Percentiles rank a stretch among this genome's conserved stretches.
These are phyloP conservation scores for Tricholoma bakamatsutake DNA, from an alignment of 768 basidiomycete species.

Conservation along the genomic window DNA sequence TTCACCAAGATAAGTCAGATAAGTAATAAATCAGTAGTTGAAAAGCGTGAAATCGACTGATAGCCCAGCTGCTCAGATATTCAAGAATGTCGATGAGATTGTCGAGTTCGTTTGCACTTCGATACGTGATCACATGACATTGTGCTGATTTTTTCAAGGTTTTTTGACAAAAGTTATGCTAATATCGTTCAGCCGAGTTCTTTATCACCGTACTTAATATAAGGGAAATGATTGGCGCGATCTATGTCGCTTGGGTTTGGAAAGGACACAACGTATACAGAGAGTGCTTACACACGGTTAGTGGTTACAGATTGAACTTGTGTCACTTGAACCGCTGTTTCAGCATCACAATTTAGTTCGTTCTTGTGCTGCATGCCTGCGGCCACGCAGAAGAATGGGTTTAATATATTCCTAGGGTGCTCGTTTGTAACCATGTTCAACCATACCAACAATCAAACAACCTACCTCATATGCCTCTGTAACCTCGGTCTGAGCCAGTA, in stretches of 20 bases:
- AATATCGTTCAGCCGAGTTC: too few species aligned
- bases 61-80: neutral
- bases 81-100: neutral
- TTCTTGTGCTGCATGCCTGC: conserved; percentile 23
- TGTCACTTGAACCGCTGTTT: too few species aligned
- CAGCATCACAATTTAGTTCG: conserved; percentile 27
- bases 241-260: too few species aligned
- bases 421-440: neutral
- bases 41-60: neutral
- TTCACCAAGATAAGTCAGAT: conserved; percentile 14
- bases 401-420: conserved; percentile 41
- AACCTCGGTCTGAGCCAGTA: conserved; percentile 48
- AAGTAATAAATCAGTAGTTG: neutral
- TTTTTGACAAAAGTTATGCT: too few species aligned
- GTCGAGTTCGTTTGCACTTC: neutral
- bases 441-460: neutral
- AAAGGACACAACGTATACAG: too few species aligned
- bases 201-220: too few species aligned
- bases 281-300: too few species aligned
- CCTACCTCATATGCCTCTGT: conserved; percentile 52
- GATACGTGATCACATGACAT: too few species aligned
- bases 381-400: conserved; percentile 46
- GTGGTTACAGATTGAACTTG: too few species aligned
- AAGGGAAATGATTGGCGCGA: too few species aligned
- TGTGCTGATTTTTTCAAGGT: too few species aligned